These are phyloP conservation scores for Tetrahymena malaccensis DNA, from an alignment of 73 alveolate species.

Conservation along the genomic window DNA sequence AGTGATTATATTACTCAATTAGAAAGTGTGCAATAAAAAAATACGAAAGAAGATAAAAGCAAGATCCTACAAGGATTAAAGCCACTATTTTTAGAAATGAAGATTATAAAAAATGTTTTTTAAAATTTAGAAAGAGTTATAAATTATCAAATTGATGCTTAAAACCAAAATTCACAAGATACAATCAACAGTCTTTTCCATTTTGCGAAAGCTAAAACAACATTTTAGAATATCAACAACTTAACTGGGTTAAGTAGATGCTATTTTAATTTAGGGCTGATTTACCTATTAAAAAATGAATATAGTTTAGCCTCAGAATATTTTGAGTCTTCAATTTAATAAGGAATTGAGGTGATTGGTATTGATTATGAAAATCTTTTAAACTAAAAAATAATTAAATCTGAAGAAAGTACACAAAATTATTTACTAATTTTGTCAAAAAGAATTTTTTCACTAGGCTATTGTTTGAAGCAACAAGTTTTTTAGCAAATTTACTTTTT, in stretches of 20 bases:
- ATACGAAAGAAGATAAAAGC: not conserved
- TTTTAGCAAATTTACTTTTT: too few relatives aligned
- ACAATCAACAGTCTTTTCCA: not conserved
- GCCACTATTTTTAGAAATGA: not conserved
- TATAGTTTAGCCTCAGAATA: not conserved
- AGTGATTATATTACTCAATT: too few relatives aligned
- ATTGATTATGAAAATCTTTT: not conserved
- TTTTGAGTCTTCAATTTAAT: not conserved
- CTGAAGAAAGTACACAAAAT: not conserved
- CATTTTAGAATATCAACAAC: not conserved
- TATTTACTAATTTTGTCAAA: not conserved
- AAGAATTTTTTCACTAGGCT: not conserved
- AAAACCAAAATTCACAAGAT: not conserved
- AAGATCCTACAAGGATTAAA: not conserved
- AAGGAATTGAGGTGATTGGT: not conserved
- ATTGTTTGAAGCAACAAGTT: not conserved
- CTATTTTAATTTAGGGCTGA: not conserved
- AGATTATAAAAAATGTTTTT: not conserved
- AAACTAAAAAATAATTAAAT: too few relatives aligned
- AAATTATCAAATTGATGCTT: not conserved
- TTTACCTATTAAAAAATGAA: not conserved
- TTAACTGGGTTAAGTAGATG: not conserved
- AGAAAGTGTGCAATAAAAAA: too few relatives aligned
- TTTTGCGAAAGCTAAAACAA: not conserved
- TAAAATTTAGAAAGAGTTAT: not conserved